Evolutionary conservation across 805 yeast genomes (phyloP).

Genomic region (Kluyveromyces siamensis): DNA sequence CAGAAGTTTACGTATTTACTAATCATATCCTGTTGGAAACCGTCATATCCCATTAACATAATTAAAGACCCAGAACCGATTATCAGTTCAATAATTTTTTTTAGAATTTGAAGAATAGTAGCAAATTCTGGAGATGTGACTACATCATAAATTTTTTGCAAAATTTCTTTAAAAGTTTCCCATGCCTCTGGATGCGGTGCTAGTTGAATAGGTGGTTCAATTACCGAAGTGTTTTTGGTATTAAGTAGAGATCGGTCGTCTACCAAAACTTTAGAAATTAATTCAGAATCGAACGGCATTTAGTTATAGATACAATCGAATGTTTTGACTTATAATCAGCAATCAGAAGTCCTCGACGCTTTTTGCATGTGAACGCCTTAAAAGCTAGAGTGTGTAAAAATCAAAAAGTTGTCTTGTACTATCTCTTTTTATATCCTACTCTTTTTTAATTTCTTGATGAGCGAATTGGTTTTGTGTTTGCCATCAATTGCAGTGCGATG

Average conservation of each 20-base stretch:
- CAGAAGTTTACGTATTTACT: neutral
- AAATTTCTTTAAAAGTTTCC: neutral
- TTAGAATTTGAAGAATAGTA: neutral
- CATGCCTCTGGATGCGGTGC: neutral
- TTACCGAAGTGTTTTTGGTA: neutral
- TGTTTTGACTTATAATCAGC: no score
- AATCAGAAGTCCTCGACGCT: neutral
- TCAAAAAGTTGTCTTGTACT: no score
- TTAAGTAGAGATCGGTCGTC: neutral
- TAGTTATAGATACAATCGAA: neutral
- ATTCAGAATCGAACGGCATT: neutral
- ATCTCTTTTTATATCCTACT: neutral
- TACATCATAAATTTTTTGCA: neutral
- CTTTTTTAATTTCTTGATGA: no score
- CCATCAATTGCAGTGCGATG: no score
- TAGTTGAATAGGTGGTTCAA: neutral
- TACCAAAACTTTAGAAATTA: neutral
- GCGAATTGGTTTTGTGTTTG: neutral
- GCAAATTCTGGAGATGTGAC: conserved; percentile 2
- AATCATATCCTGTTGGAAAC: conserved; percentile 1
- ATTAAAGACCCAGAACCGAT: conserved; percentile 2
- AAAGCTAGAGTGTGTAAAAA: no score
- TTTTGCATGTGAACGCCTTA: neutral
- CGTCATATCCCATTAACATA: conserved; percentile 1
- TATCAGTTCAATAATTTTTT: conserved; percentile 1